Evolutionary conservation across 306 rosid species (phyloP).

Genomic region (Cicer pinnatifidum): DNA sequence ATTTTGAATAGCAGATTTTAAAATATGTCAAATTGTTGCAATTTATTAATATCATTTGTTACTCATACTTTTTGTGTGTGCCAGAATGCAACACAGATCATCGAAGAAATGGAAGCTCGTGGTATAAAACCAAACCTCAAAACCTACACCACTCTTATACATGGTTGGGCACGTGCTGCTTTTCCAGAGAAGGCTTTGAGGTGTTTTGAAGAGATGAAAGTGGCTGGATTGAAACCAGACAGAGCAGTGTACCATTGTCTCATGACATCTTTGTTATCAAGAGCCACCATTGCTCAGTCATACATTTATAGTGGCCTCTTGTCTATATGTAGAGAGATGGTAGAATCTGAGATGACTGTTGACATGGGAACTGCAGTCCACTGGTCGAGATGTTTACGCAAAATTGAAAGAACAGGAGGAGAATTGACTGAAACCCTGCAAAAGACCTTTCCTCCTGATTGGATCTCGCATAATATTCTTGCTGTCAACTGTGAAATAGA

Average conservation of each 20-base stretch:
- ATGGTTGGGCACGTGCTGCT: constrained; percentile 97
- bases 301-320: constrained; percentile 68
- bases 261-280: constrained; percentile 88
- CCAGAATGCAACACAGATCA: constrained; percentile 76
- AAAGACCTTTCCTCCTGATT: constrained; percentile 93
- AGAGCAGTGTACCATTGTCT: constrained; percentile 95
- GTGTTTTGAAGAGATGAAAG: constrained; percentile 87
- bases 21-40: constrained; percentile 4
- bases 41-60: constrained; percentile 33
- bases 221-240: constrained; percentile 83
- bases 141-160: constrained; percentile 84
- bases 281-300: constrained; percentile 83
- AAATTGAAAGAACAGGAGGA: constrained; percentile 87
- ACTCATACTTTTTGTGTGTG: constrained; percentile 18
- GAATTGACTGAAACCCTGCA: constrained; percentile 87
- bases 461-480: constrained; percentile 63
- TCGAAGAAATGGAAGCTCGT: constrained; percentile 73
- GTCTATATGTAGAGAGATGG: constrained; percentile 77
- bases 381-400: constrained; percentile 85
- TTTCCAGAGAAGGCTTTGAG: constrained; percentile 88
- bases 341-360: constrained; percentile 69
- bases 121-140: constrained; percentile 88
- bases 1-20: neutral
- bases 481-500: constrained; percentile 46
- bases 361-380: constrained; percentile 99